A percentile compares a stretch with the other conserved stretches of the same genome.
Evolutionary conservation across 2,329 filamentous ascomycete genomes (phyloP).

Genomic region (Cyphellophora europaea): DNA sequence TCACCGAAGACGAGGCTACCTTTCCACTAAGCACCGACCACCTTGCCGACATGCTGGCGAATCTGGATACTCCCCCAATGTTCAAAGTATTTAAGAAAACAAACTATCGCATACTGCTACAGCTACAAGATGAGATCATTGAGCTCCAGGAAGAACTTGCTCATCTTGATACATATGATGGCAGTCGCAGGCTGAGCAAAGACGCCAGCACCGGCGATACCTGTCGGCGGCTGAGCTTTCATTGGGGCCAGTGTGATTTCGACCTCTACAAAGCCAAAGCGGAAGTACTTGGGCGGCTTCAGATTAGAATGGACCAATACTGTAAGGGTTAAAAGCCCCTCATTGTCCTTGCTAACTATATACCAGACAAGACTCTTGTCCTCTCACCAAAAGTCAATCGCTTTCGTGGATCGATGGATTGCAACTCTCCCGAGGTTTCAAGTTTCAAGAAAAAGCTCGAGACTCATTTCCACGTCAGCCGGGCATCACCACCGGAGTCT

Average conservation of each 20-base stretch:
- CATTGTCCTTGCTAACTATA: no score
- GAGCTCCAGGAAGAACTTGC: conserved; percentile 73
- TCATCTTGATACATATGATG: conserved; percentile 47
- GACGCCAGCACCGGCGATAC: no score
- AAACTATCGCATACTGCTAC: conserved; percentile 72
- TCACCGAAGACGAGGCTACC: neutral
- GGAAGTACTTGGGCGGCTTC: conserved; percentile 45
- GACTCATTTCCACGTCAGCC: no score
- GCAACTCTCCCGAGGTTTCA: no score
- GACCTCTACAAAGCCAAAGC: conserved; percentile 46
- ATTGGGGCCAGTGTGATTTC: conserved; percentile 41
- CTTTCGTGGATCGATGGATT: no score
- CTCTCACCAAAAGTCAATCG: no score
- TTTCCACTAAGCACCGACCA: conserved; percentile 43
- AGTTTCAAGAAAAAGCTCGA: no score
- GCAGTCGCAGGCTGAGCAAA: conserved; percentile 24
- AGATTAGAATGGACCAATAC: conserved; percentile 52
- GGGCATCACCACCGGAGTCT: no score
- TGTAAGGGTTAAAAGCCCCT: conserved; percentile 50
- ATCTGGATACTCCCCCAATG: conserved; percentile 44
- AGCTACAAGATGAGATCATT: conserved; percentile 75
- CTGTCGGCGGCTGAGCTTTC: no score
- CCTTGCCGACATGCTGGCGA: conserved; percentile 47
- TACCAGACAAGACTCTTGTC: conserved; percentile 1
- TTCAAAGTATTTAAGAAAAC: conserved; percentile 76